A percentile compares a stretch with the other conserved stretches of the same genome.
phyloP scores from a whole-genome alignment of 1,284 basidiomycete genomes.

The Porodaedalea pini region DNA sequence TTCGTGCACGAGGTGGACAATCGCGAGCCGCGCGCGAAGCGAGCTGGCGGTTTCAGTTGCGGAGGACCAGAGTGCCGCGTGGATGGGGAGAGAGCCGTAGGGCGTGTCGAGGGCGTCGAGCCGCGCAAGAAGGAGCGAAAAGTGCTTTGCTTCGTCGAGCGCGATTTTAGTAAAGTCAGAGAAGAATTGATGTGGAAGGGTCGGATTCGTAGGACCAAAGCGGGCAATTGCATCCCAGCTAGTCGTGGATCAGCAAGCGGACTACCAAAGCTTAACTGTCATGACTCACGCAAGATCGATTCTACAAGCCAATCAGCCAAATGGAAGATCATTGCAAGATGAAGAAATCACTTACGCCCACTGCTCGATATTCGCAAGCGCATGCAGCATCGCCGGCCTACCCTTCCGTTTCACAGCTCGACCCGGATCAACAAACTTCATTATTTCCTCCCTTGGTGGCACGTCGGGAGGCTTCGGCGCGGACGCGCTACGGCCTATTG shows the following conservation, averaged over 20 bases:
- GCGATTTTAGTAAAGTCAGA: conserved; percentile 80
- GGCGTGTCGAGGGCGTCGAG: conserved; percentile 63
- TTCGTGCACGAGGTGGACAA: conserved; percentile 89
- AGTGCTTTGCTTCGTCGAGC: conserved; percentile 84
- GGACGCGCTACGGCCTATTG: conserved; percentile 56
- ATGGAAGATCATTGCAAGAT: conserved; percentile 7
- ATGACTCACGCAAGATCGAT: conserved; percentile 69
- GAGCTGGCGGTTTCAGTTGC: conserved; percentile 72
- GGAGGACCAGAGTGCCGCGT: conserved; percentile 80
- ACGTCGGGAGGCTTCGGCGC: conserved; percentile 60
- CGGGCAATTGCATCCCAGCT: conserved; percentile 86
- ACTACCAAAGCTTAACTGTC: background rate
- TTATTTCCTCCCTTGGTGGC: conserved; percentile 60
- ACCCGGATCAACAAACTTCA: conserved; percentile 59
- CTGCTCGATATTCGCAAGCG: conserved; percentile 87
- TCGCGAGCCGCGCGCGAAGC: conserved; percentile 74
- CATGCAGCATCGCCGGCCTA: conserved; percentile 74
- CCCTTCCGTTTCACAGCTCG: conserved; percentile 64
- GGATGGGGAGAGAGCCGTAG: conserved; percentile 74
- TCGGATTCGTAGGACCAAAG: conserved; percentile 58
- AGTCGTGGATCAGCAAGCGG: conserved; percentile 2
- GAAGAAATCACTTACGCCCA: conserved; percentile 69
- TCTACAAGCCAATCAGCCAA: conserved; percentile 32
- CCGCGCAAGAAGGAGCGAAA: conserved; percentile 55
- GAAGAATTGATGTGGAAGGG: conserved; percentile 73